A percentile compares a stretch with the other conserved stretches of the same genome.
phyloP scores from a whole-genome alignment of 768 basidiomycete genomes.

The Agaricus blazei region DNA sequence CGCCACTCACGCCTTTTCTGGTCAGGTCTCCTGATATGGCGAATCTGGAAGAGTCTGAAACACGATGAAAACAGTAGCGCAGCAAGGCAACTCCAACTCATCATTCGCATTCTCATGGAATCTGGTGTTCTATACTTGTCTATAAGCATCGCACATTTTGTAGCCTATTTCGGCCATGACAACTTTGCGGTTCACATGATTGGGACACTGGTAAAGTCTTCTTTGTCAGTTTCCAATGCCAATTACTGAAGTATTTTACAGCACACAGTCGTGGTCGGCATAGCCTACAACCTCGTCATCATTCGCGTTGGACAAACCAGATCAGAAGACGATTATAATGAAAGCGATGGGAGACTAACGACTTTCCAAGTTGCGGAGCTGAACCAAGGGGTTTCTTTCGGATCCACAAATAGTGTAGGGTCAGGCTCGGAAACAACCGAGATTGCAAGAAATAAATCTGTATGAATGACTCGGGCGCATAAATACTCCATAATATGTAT shows the following conservation, averaged over 20 bases:
- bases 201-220: background rate
- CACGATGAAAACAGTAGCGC: background rate
- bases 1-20: too few species aligned
- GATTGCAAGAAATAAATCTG: too few species aligned
- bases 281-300: constrained; percentile 2
- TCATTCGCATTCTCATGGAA: constrained; percentile 3
- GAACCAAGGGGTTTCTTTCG: too few species aligned
- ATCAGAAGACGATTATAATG: background rate
- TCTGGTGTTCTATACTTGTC: constrained; percentile 5
- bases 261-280: background rate
- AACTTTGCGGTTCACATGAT: background rate
- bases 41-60: background rate
- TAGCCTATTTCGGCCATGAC: background rate
- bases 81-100: background rate
- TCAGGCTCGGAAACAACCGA: too few species aligned
- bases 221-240: too few species aligned
- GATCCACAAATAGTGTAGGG: too few species aligned
- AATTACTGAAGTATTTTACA: background rate
- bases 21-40: background rate
- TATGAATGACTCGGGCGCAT: too few species aligned
- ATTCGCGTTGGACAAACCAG: background rate
- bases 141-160: constrained; percentile 1
- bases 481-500: too few species aligned
- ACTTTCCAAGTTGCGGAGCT: too few species aligned
- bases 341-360: background rate